Conservation (phyloP, 2,329 filamentous ascomycete species). For the Exophiala mesophila region DNA sequence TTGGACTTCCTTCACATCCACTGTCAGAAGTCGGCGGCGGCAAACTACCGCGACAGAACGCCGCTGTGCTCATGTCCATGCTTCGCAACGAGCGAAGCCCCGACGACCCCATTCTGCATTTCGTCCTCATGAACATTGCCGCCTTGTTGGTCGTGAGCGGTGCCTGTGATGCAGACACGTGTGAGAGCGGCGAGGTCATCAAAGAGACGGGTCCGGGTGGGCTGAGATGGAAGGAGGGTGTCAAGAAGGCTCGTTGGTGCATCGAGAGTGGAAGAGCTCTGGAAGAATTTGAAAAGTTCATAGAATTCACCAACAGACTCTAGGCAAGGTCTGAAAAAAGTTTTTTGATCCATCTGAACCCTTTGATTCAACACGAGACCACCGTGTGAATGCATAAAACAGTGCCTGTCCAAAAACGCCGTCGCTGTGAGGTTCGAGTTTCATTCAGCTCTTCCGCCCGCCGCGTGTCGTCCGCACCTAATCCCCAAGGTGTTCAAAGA, state of each 20-base stretch:
- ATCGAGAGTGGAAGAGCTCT: slow-evolving; percentile 82
- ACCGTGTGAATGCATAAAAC: too few species aligned
- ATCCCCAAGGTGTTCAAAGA: too few species aligned
- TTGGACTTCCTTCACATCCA: slow-evolving; percentile 72
- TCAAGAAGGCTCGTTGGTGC: slow-evolving; percentile 81
- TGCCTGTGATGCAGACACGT: slow-evolving; percentile 76
- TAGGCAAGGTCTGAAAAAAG: slow-evolving; percentile 1
- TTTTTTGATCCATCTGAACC: background rate
- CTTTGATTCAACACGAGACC: too few species aligned
- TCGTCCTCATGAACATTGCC: slow-evolving; percentile 90
- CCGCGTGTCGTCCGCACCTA: too few species aligned
- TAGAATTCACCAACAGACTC: slow-evolving; percentile 65
- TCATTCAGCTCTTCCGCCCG: too few species aligned
- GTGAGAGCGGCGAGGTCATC: slow-evolving; percentile 76
- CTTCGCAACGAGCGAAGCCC: slow-evolving; percentile 66
- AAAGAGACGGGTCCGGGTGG: slow-evolving; percentile 78
- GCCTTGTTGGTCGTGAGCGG: slow-evolving; percentile 81
- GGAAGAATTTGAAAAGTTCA: slow-evolving; percentile 76
- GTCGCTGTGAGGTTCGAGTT: too few species aligned
- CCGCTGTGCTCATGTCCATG: slow-evolving; percentile 72
- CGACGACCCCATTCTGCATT: slow-evolving; percentile 82
- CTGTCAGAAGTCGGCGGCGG: slow-evolving; percentile 75
- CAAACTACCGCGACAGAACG: slow-evolving; percentile 82
- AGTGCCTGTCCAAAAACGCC: too few species aligned
- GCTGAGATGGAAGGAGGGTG: slow-evolving; percentile 90